Percentiles rank a stretch among this genome's conserved stretches.
Evolutionary conservation across 2,329 filamentous ascomycete species (phyloP).

Genomic region (Trichophyton rubrum): DNA sequence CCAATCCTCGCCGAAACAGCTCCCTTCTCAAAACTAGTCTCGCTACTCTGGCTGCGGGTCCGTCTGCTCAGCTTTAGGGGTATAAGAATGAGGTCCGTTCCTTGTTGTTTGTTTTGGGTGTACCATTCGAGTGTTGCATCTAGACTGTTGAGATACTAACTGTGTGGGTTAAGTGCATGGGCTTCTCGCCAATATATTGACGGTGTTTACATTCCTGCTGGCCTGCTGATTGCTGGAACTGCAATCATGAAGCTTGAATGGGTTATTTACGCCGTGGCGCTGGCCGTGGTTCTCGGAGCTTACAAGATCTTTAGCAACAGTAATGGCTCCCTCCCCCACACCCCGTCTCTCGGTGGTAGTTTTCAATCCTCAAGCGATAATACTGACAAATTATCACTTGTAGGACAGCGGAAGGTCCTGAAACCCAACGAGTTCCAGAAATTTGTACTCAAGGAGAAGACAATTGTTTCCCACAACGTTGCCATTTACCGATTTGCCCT

Average conservation of each 20-base stretch:
- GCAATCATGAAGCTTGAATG: constrained; percentile 69
- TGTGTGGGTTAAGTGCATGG: constrained; percentile 9
- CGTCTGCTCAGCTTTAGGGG: background rate
- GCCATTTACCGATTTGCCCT: constrained; percentile 96
- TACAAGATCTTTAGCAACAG: constrained; percentile 61
- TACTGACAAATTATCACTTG: background rate
- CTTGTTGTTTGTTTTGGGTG: background rate
- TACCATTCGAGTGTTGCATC: background rate
- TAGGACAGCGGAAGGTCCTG: constrained; percentile 68
- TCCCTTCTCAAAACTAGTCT: background rate
- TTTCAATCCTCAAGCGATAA: background rate
- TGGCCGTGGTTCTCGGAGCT: constrained; percentile 54
- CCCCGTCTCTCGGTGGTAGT: background rate
- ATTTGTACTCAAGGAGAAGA: constrained; percentile 90
- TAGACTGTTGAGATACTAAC: constrained; percentile 2
- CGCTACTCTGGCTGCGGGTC: background rate
- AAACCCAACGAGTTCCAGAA: constrained; percentile 82
- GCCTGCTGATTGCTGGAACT: constrained; percentile 61
- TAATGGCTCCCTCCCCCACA: constrained; percentile 34
- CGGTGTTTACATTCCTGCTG: constrained; percentile 73
- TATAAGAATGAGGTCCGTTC: background rate
- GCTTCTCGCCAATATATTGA: constrained; percentile 49
- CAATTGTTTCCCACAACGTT: constrained; percentile 90
- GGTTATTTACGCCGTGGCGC: constrained; percentile 54
- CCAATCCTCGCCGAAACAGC: background rate